Evolutionary conservation across 495 filamentous ascomycete genomes (phyloP), one percentile per base, ranked within the genome.

Genomic region (Lasiosphaeris hirsuta): DNA sequence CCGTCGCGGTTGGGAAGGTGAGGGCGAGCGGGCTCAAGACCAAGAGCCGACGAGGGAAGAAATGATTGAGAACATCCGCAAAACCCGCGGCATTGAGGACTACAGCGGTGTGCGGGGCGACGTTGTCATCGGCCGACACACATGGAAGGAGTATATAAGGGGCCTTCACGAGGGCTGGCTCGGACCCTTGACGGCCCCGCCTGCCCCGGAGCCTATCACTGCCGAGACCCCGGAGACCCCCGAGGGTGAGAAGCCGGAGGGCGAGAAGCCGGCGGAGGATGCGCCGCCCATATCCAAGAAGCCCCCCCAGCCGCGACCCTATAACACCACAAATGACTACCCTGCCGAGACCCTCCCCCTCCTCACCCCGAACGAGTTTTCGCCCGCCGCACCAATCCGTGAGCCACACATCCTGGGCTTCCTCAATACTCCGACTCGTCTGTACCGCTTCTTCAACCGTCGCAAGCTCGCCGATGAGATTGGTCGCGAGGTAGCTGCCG

Each of bases 111-210:
- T 87, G 1, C 78, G 80, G 57, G 92, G 92, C 19, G 92, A 96
- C 68, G 77, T 99, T 46, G 84, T 97, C 4, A 84, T 99, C 59
- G 94, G 95, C 6, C 79, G 94, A 57, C 86, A 97, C 67, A 88
- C 92, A 8, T 99, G 94, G 94, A 97, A 97, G 73, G 94, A 99
- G 73, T 99, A 97, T 71, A 74, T 97, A 9, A 83, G 90, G 23
- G 94, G 94, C 23, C 62, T 97, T 56, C 94, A 99, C 60, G 94
- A 99, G 66, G 94, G 94, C 51, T 97, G 95, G 94, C 75, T 99
- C 14, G 94, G 94, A 1, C 92, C 94, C 1, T 74, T 96, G 19
- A 63, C 70, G 4, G 56, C 71, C 0, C 75, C 76, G 4, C 46
- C 67, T 37, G 54, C 69, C 58, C 69, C 74, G 19, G 51, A 62